phyloP scores from a whole-genome alignment of 2,329 filamentous ascomycete species.

The Pseudopithomyces maydicus region DNA sequence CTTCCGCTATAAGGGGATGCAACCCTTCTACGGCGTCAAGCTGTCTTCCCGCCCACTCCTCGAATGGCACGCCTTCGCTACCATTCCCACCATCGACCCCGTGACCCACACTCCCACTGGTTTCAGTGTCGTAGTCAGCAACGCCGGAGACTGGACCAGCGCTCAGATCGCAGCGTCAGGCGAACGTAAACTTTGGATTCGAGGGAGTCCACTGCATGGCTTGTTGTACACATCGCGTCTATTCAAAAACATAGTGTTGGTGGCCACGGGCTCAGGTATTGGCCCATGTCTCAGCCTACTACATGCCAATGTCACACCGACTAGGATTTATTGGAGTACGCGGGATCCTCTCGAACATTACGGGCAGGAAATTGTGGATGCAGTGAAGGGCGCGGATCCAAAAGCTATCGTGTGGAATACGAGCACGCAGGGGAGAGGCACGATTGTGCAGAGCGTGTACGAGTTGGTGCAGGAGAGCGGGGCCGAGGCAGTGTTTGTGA shows the following conservation, averaged over 20 bases:
- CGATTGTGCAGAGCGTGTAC: constrained; percentile 64
- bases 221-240: constrained; percentile 18
- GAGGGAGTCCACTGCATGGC: neutral
- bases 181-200: constrained; percentile 3
- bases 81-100: neutral
- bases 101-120: neutral
- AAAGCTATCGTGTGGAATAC: constrained; percentile 71
- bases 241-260: constrained; percentile 24
- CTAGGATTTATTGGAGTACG: constrained; percentile 71
- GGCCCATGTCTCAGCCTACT: constrained; percentile 54
- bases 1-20: neutral
- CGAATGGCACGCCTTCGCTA: constrained; percentile 4
- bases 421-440: constrained; percentile 60
- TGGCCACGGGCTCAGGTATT: constrained; percentile 28
- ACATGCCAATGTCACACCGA: constrained; percentile 54
- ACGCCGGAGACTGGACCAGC: constrained; percentile 1
- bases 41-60: neutral
- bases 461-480: constrained; percentile 52
- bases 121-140: constrained; percentile 1
- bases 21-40: constrained; percentile 1
- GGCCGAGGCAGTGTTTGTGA: constrained; percentile 72
- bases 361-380: constrained; percentile 60
- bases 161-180: neutral
- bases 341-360: constrained; percentile 66
- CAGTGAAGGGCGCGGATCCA: constrained; percentile 61